phyloP scores from a whole-genome alignment of 2,329 filamentous ascomycete genomes.

The Aspergillus pseudoterreus region DNA sequence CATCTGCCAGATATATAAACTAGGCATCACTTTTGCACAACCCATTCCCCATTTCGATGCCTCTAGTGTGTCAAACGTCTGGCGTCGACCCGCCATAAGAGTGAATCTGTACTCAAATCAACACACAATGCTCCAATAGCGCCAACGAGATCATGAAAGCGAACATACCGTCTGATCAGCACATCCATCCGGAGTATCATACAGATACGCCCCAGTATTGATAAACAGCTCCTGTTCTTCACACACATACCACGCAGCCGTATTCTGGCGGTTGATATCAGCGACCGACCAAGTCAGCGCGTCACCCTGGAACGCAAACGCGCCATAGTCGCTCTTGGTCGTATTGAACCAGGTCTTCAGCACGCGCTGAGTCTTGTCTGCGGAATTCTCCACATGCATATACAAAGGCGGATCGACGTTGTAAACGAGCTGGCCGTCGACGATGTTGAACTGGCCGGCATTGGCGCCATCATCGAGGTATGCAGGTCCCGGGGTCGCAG shows the following conservation, averaged over 20 bases:
- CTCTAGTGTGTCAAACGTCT: not conserved
- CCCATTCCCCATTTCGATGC: not conserved
- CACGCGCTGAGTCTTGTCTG: slow-evolving; percentile 8
- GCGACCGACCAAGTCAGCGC: slow-evolving; percentile 7
- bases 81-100: not conserved
- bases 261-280: slow-evolving; percentile 10
- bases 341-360: slow-evolving; percentile 10
- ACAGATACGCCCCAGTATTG: slow-evolving; percentile 9
- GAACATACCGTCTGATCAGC: slow-evolving; percentile 8
- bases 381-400: slow-evolving; percentile 9
- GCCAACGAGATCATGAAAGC: not conserved
- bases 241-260: slow-evolving; percentile 10
- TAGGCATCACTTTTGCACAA: too few species aligned
- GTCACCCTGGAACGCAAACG: slow-evolving; percentile 10
- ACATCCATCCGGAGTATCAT: slow-evolving; percentile 9
- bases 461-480: slow-evolving; percentile 6
- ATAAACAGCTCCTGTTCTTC: slow-evolving; percentile 7
- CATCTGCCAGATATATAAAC: too few species aligned
- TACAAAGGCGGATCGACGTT: slow-evolving; percentile 6
- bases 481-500: slow-evolving; percentile 1
- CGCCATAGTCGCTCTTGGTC: slow-evolving; percentile 9
- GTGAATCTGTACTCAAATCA: not conserved
- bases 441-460: slow-evolving; percentile 11
- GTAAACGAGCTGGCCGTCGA: slow-evolving; percentile 9
- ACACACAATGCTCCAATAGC: not conserved